Base-by-base conservation (phyloP, 148 eudicot species). In the Chenopodium suecicum region DNA sequence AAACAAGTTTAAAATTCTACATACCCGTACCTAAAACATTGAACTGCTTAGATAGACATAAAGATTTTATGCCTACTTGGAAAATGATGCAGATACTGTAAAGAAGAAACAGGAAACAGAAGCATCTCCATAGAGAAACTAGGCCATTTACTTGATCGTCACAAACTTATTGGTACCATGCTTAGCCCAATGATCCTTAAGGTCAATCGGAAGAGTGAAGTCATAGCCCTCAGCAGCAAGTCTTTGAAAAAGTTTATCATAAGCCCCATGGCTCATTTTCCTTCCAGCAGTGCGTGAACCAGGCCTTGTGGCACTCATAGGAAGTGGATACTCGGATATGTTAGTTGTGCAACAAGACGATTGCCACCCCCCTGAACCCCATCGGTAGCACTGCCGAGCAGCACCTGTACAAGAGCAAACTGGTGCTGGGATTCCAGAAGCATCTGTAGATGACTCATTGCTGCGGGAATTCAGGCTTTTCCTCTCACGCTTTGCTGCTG, bases 341-440 rank as follows among this genome's bases (percentile, higher is more conserved):
- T 83, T 84, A 32, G 63, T 88, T 17, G 88, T 92, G 86, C 95
- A 92, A 60, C 95, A 90, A 1, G 91, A 80, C 1, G 95, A 92
- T 54, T 92, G 93, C 93, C 95, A 92, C 11, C 95, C 92, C 77
- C 91, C 93, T 56, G 87, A 65, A 46, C 91, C 95, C 85, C 90
- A 84, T 47, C 87, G 80, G 64, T 92, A 85, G 75, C 95, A 92
- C 83, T 81, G 89, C 67, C 92, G 81, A 29, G 90, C 73, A 79
- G 80, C 84, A 74, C 95, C 95, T 0, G 93, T 92, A 85, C 95
- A 92, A 52, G 92, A 82, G 76, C 95, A 92, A 65, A 88, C 80
- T 0, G 95, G 93, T 9, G 91, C 83, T 14, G 93, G 95, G 70
- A 83, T 76, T 17, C 79, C 84, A 34, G 90, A 83, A 71, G 84